phyloP scores from a whole-genome alignment of 1,284 basidiomycete species.

The Melampsora abietis-canadensis region DNA sequence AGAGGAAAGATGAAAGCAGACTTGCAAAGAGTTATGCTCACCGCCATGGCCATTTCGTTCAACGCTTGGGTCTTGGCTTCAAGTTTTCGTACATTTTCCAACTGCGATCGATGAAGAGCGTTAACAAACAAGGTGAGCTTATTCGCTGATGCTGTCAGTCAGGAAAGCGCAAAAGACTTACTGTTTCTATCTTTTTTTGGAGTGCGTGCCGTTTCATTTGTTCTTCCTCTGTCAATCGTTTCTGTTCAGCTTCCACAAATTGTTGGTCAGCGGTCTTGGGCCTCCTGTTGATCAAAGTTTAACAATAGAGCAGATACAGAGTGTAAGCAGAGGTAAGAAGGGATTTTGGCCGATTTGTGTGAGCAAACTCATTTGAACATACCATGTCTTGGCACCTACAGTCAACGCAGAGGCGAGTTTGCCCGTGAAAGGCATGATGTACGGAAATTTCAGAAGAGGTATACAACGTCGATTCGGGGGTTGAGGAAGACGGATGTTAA shows the following conservation, averaged over 20 bases:
- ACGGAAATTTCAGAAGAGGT: too few relatives aligned
- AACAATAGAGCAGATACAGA: not conserved
- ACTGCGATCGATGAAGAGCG: slow-evolving; percentile 4
- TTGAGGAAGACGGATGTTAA: too few relatives aligned
- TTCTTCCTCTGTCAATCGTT: slow-evolving; percentile 30
- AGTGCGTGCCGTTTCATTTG: slow-evolving; percentile 26
- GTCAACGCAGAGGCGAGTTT: slow-evolving; percentile 25
- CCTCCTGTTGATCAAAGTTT: slow-evolving; percentile 2
- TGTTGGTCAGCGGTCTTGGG: slow-evolving; percentile 35
- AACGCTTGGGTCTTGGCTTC: slow-evolving; percentile 39
- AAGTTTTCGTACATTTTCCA: slow-evolving; percentile 36
- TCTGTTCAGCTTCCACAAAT: slow-evolving; percentile 17
- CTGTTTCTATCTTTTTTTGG: slow-evolving; percentile 33
- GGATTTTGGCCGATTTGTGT: not conserved
- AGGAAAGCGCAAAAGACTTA: slow-evolving; percentile 8
- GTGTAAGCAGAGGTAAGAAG: not conserved
- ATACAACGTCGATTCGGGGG: too few relatives aligned
- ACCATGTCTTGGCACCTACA: slow-evolving; percentile 41
- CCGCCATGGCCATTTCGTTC: slow-evolving; percentile 28
- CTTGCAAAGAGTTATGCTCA: not conserved
- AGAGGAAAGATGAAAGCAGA: not conserved
- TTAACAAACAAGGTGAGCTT: not conserved
- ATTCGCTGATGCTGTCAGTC: not conserved
- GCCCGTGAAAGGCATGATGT: slow-evolving; percentile 32
- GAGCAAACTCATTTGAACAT: not conserved